Evolutionary conservation across 805 yeast species (phyloP).

Genomic region (Starmerella etchellsii): DNA sequence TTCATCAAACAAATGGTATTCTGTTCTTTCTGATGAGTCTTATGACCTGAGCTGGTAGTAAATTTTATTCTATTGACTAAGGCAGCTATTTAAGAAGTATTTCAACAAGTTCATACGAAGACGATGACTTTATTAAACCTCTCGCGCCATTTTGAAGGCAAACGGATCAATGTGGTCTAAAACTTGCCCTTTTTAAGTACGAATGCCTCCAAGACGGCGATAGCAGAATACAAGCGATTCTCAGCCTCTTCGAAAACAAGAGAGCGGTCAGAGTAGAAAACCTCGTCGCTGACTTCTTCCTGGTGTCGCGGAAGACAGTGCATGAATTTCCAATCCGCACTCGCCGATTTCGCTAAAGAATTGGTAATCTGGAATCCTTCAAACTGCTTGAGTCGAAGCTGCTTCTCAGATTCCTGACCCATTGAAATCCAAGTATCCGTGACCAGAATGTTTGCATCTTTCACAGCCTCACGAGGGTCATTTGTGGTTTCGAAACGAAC

Average conservation of each 20-base stretch:
- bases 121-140: too few relatives aligned
- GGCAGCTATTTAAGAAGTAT: too few relatives aligned
- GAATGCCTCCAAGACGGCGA: slow-evolving; percentile 82
- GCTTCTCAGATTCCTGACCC: slow-evolving; percentile 86
- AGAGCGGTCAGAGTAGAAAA: slow-evolving; percentile 72
- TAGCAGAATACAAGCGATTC: slow-evolving; percentile 90
- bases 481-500: slow-evolving; percentile 41
- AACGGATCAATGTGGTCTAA: too few relatives aligned
- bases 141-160: too few relatives aligned
- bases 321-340: slow-evolving; percentile 75
- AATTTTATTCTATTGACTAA: too few relatives aligned
- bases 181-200: slow-evolving; percentile 62
- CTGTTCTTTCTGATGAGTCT: too few relatives aligned
- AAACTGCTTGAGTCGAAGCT: slow-evolving; percentile 62
- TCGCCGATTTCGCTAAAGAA: slow-evolving; percentile 47
- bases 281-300: slow-evolving; percentile 89
- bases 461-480: slow-evolving; percentile 64
- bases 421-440: slow-evolving; percentile 96
- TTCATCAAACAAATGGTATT: too few relatives aligned
- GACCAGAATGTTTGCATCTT: slow-evolving; percentile 66
- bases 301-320: slow-evolving; percentile 94
- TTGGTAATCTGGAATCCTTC: slow-evolving; percentile 72
- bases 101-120: too few relatives aligned
- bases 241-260: slow-evolving; percentile 93
- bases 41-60: too few relatives aligned